These are phyloP conservation scores for Colletotrichum higginsianum DNA, from an alignment of 2,329 filamentous ascomycete species.

Conservation along the genomic window DNA sequence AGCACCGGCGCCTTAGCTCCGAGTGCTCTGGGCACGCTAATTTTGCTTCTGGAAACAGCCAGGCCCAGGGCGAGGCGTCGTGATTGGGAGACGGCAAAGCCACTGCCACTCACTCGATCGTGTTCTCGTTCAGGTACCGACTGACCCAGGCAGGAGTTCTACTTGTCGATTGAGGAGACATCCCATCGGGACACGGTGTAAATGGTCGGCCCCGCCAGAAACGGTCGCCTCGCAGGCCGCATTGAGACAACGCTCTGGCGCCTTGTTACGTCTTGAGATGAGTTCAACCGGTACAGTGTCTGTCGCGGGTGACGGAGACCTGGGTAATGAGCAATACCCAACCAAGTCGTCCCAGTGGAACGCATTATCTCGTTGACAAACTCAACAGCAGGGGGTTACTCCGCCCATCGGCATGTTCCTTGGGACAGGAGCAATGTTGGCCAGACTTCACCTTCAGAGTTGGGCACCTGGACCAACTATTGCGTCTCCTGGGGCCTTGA, in stretches of 20 bases:
- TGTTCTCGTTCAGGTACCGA: conserved; percentile 7
- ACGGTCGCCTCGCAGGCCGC: neutral
- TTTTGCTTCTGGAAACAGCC: conserved; percentile 31
- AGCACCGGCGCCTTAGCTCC: conserved; percentile 28
- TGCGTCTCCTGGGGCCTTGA: neutral
- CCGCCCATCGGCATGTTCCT: neutral
- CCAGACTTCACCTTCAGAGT: neutral
- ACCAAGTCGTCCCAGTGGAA: neutral
- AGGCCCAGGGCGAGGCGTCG: conserved; percentile 9
- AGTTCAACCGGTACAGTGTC: conserved; percentile 8
- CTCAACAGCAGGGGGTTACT: conserved; percentile 10
- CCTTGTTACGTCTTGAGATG: neutral
- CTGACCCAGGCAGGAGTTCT: neutral
- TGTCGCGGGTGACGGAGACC: conserved; percentile 22
- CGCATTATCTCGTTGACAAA: neutral
- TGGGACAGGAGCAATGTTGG: too few species aligned
- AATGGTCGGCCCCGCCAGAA: conserved; percentile 1
- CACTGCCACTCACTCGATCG: neutral
- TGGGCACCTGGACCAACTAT: neutral
- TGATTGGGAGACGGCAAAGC: conserved; percentile 22
- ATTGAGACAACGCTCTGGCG: conserved; percentile 3
- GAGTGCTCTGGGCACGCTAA: conserved; percentile 16
- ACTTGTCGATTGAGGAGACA: neutral
- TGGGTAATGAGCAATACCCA: conserved; percentile 13
- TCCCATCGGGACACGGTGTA: conserved; percentile 6